These are phyloP conservation scores for Stentor coeruleus DNA, from an alignment of 73 alveolate genomes.

Conservation along the genomic window DNA sequence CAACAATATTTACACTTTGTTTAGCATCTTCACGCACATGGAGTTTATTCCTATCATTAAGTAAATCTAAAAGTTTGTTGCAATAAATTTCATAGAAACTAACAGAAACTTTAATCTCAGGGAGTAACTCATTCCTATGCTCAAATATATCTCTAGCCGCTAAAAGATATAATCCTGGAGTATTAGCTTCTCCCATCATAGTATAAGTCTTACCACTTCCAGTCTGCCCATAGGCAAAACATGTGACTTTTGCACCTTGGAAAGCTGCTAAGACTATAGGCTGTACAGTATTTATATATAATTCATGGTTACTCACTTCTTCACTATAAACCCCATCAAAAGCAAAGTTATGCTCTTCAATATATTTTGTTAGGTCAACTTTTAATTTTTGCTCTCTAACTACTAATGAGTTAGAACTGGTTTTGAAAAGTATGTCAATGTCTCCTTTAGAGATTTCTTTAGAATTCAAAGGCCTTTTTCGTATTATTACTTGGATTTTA, in stretches of 20 bases:
- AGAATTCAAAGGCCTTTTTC: slow-evolving; percentile 98
- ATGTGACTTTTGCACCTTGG: slow-evolving; percentile 84
- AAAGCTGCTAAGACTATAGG: slow-evolving; percentile 97
- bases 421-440: slow-evolving; percentile 25
- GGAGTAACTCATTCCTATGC: slow-evolving; percentile 33
- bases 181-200: slow-evolving; percentile 61
- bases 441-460: slow-evolving; percentile 87
- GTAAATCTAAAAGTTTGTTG: slow-evolving; percentile 97
- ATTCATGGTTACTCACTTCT: slow-evolving; percentile 82
- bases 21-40: slow-evolving; percentile 98
- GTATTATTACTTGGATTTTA: slow-evolving; percentile 95
- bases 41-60: slow-evolving; percentile 86
- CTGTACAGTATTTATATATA: slow-evolving; percentile 71
- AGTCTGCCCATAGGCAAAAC: slow-evolving; percentile 97
- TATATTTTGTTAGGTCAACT: slow-evolving; percentile 98
- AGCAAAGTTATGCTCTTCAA: slow-evolving; percentile 85
- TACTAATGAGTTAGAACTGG: slow-evolving; percentile 53
- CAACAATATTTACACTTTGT: slow-evolving; percentile 94
- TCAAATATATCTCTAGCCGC: slow-evolving; percentile 95
- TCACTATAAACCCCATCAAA: slow-evolving; percentile 92
- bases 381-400: slow-evolving; percentile 90
- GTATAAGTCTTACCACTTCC: slow-evolving; percentile 88
- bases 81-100: slow-evolving; percentile 99
- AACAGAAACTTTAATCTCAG: slow-evolving; percentile 72
- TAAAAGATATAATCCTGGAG: slow-evolving; percentile 96